A percentile compares a stretch with the other conserved stretches of the same genome.
phyloP scores from a whole-genome alignment of 2,329 filamentous ascomycete species.

The Trichoderma simmonsii region DNA sequence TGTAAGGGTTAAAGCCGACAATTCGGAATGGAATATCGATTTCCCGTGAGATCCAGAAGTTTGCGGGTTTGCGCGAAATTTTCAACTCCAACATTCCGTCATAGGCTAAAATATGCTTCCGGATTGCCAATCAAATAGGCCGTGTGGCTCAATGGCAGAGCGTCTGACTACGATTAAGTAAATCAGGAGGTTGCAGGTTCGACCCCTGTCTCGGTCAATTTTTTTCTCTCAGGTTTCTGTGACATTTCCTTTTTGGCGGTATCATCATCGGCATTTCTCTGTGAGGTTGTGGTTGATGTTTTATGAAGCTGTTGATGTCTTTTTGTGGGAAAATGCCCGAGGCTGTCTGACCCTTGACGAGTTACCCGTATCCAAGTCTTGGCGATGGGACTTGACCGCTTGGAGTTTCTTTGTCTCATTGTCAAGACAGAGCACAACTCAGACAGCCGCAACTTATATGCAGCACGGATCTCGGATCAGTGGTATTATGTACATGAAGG shows the following conservation, averaged over 20 bases:
- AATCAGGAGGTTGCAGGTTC: conserved; percentile 19
- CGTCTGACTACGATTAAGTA: conserved; percentile 19
- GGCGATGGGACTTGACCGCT: not conserved
- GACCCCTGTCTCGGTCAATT: conserved; percentile 18
- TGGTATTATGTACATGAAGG: too few relatives aligned
- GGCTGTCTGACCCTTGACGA: not conserved
- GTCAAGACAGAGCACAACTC: not conserved
- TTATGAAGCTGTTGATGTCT: not conserved
- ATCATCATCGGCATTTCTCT: not conserved
- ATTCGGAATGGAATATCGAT: not conserved
- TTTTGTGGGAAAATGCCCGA: not conserved
- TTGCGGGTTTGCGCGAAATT: not conserved
- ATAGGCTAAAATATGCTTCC: not conserved
- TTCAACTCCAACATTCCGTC: not conserved
- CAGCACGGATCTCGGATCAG: not conserved
- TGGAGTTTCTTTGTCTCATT: not conserved
- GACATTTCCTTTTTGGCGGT: not conserved
- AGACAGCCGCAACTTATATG: not conserved
- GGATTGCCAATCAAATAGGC: not conserved
- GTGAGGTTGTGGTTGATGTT: not conserved
- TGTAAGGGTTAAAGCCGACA: not conserved
- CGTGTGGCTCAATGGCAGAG: conserved; percentile 20
- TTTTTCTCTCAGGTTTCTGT: not conserved
- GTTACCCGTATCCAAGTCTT: not conserved
- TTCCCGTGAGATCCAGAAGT: not conserved